phyloP scores from a whole-genome alignment of 1,284 basidiomycete genomes.

The Ustilago loliicola region DNA sequence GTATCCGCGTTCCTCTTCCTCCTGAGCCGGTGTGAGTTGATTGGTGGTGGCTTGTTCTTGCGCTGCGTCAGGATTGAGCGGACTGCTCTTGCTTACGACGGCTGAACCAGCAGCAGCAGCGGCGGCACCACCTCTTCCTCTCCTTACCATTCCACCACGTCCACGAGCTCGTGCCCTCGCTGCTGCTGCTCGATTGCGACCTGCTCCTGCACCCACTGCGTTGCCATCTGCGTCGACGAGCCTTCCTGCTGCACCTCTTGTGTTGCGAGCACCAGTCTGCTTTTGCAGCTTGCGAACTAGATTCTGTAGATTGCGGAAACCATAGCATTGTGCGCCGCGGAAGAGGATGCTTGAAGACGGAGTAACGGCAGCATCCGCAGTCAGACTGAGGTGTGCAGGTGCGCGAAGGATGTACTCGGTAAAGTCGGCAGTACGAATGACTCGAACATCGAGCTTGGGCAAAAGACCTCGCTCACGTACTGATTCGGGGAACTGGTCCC shows the following conservation, averaged over 20 bases:
- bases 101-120: too few species aligned
- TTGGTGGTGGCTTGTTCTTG: neutral
- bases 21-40: conserved; percentile 24
- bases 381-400: conserved; percentile 13
- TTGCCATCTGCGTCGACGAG: conserved; percentile 42
- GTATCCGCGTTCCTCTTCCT: conserved; percentile 76
- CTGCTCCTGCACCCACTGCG: conserved; percentile 12
- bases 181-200: conserved; percentile 11
- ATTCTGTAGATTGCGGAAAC: conserved; percentile 97
- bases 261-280: conserved; percentile 74
- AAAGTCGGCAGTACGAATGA: conserved; percentile 74
- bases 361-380: neutral
- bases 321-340: conserved; percentile 94
- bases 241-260: conserved; percentile 47
- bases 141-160: conserved; percentile 69
- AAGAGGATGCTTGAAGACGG: conserved; percentile 76
- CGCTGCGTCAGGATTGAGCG: conserved; percentile 26
- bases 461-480: conserved; percentile 16
- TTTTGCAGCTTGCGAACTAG: conserved; percentile 83
- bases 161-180: conserved; percentile 44
- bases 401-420: conserved; percentile 75
- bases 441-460: conserved; percentile 59
- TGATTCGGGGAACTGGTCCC: conserved; percentile 22
- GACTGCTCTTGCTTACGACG: conserved; percentile 56
- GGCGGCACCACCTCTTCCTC: conserved; percentile 75